Evolutionary conservation across 2,329 filamentous ascomycete genomes (phyloP).

Genomic region (Ascosphaera aggregata): DNA sequence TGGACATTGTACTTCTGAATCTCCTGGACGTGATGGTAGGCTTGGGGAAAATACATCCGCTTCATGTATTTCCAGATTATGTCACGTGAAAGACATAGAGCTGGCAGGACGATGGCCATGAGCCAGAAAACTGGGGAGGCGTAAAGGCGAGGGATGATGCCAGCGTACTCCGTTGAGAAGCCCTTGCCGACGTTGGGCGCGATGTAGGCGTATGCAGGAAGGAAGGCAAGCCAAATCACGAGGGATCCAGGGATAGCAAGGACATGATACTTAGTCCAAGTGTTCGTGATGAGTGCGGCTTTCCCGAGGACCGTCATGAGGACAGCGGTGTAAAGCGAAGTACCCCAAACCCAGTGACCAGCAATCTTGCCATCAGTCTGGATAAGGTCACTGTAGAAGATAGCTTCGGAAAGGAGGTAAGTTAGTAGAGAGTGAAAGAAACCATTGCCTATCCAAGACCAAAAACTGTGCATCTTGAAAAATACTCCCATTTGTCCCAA

Average conservation of each 20-base stretch:
- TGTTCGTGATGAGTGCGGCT: constrained; percentile 80
- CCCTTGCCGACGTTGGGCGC: constrained; percentile 54
- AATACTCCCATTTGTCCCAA: constrained; percentile 84
- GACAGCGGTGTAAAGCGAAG: constrained; percentile 81
- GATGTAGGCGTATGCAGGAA: constrained; percentile 67
- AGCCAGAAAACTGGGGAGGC: constrained; percentile 72
- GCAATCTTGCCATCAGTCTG: constrained; percentile 57
- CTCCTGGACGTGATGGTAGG: constrained; percentile 96
- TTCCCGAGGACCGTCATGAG: constrained; percentile 85
- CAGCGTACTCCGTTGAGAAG: constrained; percentile 65
- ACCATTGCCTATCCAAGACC: constrained; percentile 78
- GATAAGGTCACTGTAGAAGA: constrained; percentile 62
- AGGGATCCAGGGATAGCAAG: constrained; percentile 88
- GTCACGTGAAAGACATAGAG: constrained; percentile 65
- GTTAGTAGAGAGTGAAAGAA: constrained; percentile 88
- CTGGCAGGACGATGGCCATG: constrained; percentile 58
- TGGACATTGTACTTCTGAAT: constrained; percentile 99
- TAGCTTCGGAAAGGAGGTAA: constrained; percentile 62
- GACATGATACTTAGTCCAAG: constrained; percentile 97
- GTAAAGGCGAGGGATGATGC: constrained; percentile 62
- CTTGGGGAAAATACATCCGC: constrained; percentile 88
- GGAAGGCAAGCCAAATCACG: constrained; percentile 72
- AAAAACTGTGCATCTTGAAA: constrained; percentile 82
- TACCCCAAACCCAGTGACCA: constrained; percentile 97
- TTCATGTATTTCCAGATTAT: constrained; percentile 95